Evolutionary conservation across 2,329 filamentous ascomycete genomes (phyloP).

Genomic region (Aspergillus sp.): DNA sequence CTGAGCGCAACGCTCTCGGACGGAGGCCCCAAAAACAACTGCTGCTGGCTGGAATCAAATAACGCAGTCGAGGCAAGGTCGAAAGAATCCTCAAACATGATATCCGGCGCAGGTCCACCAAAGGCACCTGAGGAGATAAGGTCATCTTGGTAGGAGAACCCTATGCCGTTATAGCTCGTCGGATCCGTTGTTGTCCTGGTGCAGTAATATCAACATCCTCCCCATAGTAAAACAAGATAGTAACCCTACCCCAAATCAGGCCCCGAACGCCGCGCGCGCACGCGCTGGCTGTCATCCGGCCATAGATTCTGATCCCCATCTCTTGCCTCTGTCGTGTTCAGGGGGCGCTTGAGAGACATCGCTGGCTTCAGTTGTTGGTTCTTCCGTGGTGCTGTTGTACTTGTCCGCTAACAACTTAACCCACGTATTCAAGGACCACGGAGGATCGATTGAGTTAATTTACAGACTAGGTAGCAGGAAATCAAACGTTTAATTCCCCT

Average conservation of each 20-base stretch:
- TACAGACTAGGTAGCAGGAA: no score
- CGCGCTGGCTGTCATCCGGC: background rate
- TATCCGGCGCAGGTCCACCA: background rate
- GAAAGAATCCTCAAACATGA: background rate
- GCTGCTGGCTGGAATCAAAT: background rate
- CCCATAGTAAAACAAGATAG: background rate
- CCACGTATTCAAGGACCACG: no score
- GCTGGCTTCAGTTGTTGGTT: background rate
- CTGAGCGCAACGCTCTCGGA: background rate
- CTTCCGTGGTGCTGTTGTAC: no score
- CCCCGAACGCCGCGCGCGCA: background rate
- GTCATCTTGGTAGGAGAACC: background rate
- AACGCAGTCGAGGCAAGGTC: background rate
- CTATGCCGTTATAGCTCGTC: background rate
- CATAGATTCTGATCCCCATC: background rate
- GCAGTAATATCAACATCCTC: background rate
- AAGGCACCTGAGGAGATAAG: background rate
- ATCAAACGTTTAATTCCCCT: background rate
- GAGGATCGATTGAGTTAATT: background rate
- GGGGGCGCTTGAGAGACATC: constrained; percentile 1
- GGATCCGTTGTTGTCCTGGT: background rate
- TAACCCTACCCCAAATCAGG: background rate
- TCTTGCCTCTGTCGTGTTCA: background rate
- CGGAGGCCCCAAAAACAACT: background rate
- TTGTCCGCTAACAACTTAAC: no score